Base-by-base conservation (phyloP, 2,329 filamentous ascomycete species). In the Cadophora sp. region DNA sequence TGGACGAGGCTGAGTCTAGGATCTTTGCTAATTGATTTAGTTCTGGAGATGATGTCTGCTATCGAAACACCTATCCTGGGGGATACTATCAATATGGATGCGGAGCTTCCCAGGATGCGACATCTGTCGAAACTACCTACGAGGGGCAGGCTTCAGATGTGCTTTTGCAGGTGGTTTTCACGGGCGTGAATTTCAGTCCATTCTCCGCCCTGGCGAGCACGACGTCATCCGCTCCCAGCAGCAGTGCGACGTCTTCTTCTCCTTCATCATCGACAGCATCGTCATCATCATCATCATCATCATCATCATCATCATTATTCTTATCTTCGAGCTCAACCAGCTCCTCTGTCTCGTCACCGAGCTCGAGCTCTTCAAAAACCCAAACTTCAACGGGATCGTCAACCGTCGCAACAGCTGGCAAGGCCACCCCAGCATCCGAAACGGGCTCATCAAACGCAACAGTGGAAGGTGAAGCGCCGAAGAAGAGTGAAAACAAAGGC, bases 11-110 rank as follows among this genome's bases (percentile, higher is more conserved):
- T 37, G 19, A 8, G 8, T 55, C 19, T 16, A 8, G 24, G 14
- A 48, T 12, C 11, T 29, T 29, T 62, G 26, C 72, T 76, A 71
- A 74, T 55, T 51, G 2, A n/a, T n/a, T 43, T 55, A 77, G 75
- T 66, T 56, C 69, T 11, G 65, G 60, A 19, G 62, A 64, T 56
- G 63, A 66, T 51, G 66, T 68, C 29, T 77, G 76, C 63, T 77
- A 76, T 69, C 66, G 70, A 66, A 75, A 76, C 58, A 73, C 71
- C 7, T 77, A 74, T 60, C 70, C 74, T 16, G 73, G 72, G 12
- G 69, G 69, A 29, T 77, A 77, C 64, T 69, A 64, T 34, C 75
- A 77, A 64, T 76, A 72, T 61, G 69, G 68, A 16, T 77, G 76
- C 50, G 76, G 76, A 34, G 55, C 71, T n/a, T 72, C 75, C 24